phyloP scores from a whole-genome alignment of 2,329 filamentous ascomycete genomes.

The Acrocalymma vagum region DNA sequence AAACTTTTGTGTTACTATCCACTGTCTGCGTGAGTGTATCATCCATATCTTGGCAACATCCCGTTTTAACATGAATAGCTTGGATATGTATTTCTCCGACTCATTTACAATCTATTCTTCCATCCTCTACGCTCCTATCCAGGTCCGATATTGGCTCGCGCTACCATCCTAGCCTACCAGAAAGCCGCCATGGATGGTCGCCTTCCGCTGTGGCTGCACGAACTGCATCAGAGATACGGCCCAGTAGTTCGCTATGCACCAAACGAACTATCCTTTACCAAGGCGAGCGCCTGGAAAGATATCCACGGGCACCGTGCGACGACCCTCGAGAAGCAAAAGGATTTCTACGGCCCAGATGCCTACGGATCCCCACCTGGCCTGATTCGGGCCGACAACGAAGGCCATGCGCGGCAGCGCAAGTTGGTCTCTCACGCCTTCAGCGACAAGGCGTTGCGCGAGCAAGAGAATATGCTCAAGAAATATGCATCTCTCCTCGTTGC shows the following conservation, averaged over 20 bases:
- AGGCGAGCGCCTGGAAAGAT: constrained; percentile 17
- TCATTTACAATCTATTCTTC: constrained; percentile 47
- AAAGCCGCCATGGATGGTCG: constrained; percentile 3
- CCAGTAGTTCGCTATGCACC: constrained; percentile 19
- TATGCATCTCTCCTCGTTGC: constrained; percentile 45
- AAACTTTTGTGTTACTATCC: no score
- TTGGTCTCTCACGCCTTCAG: constrained; percentile 45
- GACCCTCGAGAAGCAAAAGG: not conserved
- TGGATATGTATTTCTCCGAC: constrained; percentile 3
- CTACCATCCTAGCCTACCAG: constrained; percentile 28
- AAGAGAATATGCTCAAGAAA: constrained; percentile 40
- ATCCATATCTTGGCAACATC: no score
- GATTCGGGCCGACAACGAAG: constrained; percentile 29
- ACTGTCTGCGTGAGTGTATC: no score
- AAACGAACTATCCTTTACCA: constrained; percentile 15
- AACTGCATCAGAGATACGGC: constrained; percentile 20
- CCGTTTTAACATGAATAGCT: no score
- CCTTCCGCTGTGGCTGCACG: constrained; percentile 2
- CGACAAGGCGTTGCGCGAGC: constrained; percentile 43
- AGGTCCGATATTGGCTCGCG: constrained; percentile 4
- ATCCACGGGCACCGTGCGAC: constrained; percentile 14
- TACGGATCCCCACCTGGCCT: constrained; percentile 34
- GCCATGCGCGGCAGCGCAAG: constrained; percentile 35
- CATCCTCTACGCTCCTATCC: constrained; percentile 27
- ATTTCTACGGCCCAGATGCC: constrained; percentile 40